Evolutionary conservation across 1,284 basidiomycete species (phyloP).

Genomic region (Fomitiporia mediterranea): DNA sequence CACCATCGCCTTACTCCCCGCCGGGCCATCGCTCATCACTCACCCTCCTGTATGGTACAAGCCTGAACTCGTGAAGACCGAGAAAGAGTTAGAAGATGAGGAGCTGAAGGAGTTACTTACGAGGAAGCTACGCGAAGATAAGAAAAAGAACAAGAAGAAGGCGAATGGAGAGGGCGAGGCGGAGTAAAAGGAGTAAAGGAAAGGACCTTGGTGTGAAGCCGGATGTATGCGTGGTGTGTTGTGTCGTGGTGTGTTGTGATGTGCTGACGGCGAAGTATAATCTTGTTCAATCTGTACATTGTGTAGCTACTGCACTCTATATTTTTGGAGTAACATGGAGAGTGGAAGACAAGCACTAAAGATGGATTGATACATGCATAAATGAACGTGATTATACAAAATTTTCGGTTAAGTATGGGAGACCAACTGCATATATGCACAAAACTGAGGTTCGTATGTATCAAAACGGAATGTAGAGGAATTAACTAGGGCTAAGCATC

Average conservation of each 20-base stretch:
- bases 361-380: neutral
- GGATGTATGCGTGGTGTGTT: neutral
- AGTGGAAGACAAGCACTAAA: neutral
- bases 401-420: no score
- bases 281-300: neutral
- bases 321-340: neutral
- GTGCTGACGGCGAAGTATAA: neutral
- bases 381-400: neutral
- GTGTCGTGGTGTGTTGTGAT: neutral
- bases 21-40: constrained; percentile 81
- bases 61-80: constrained; percentile 82
- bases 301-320: neutral
- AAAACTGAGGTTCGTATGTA: no score
- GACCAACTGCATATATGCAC: no score
- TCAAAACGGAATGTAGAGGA: no score
- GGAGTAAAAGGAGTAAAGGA: neutral
- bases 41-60: constrained; percentile 91
- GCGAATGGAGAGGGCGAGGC: constrained; percentile 38
- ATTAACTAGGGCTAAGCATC: no score
- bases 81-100: constrained; percentile 86
- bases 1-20: constrained; percentile 85
- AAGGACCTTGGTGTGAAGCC: neutral
- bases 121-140: constrained; percentile 80
- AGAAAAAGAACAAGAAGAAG: constrained; percentile 90
- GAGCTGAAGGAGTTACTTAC: constrained; percentile 77